Conservation (phyloP, 768 basidiomycete species). For the Suillus subluteus region DNA sequence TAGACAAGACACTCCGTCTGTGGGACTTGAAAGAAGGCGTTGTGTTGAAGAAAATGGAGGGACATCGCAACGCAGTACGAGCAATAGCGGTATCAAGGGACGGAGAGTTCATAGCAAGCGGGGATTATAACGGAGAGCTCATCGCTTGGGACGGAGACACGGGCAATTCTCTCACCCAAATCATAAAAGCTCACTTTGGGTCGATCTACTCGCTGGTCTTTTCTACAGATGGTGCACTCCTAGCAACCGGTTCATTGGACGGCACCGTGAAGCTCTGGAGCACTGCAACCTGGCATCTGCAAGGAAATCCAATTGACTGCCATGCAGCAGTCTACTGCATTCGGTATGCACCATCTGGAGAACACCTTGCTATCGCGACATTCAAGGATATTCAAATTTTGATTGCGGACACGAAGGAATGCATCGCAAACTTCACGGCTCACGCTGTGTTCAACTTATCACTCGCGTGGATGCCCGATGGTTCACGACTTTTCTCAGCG, state of each 20-base stretch:
- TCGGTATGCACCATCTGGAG: background rate
- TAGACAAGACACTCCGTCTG: background rate
- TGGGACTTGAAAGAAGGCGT: background rate
- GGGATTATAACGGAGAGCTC: slow-evolving; percentile 1
- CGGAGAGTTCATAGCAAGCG: background rate
- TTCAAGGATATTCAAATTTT: background rate
- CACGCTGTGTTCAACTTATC: background rate
- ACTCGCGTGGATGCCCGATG: background rate
- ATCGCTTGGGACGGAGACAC: background rate
- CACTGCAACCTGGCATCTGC: background rate
- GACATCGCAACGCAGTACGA: background rate
- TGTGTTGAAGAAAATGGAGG: slow-evolving; percentile 4
- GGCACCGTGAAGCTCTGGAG: background rate
- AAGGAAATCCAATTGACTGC: background rate
- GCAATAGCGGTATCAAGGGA: background rate
- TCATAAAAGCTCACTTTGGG: slow-evolving; percentile 1
- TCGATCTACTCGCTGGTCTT: background rate
- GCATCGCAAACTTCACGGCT: background rate
- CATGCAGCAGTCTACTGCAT: background rate
- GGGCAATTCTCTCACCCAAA: background rate
- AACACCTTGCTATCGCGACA: background rate
- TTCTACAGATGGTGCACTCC: background rate
- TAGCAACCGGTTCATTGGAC: background rate
- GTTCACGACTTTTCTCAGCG: background rate
- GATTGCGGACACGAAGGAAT: background rate